Base-by-base conservation (phyloP, 2,329 filamentous ascomycete species). In the Biscogniauxia marginata region DNA sequence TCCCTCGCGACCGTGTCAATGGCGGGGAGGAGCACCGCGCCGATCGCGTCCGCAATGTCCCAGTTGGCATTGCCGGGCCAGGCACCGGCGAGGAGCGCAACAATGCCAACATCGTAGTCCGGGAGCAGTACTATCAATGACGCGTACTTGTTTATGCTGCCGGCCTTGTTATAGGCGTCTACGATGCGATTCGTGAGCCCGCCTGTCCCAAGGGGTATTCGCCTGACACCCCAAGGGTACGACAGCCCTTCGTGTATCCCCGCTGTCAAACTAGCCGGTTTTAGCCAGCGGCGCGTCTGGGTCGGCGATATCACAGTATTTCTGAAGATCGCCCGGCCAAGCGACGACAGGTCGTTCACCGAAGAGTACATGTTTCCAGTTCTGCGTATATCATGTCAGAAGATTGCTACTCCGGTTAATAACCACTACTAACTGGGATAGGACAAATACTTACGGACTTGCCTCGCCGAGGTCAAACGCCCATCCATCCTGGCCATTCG, bases 341-440 rank as follows among this genome's bases (percentile, higher is more conserved):
- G 65, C 5, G 64, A 61, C 0, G 73, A 70, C 52, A 80, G 65
- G 64, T 80, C 78, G 4, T 66, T 65, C 1, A 71, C 62, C 0
- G 74, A 77, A 16, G 77, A 75, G 67, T 75, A 79, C 61, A 78
- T 73, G 57, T 76, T 77, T 1, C 76, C 77, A 2, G 76, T 69
- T 0, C 72, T 74, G n/a, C n/a, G n/a, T n/a, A n/a, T n/a, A n/a
- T n/a, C n/a, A n/a, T n/a, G n/a, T n/a, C n/a, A n/a, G n/a, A n/a
- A n/a, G n/a, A n/a, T n/a, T n/a, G n/a, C n/a, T n/a, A n/a, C n/a
- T n/a, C n/a, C n/a, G n/a, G n/a, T n/a, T n/a, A n/a, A n/a, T n/a
- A n/a, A n/a, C n/a, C n/a, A n/a, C n/a, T n/a, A n/a, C n/a, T n/a
- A n/a, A n/a, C n/a, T n/a, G n/a, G 19, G 9, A n/a, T 7, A 30